Evolutionary conservation across 352 stramenopile genomes (phyloP).

Genomic region (Globisporangium alternatum): DNA sequence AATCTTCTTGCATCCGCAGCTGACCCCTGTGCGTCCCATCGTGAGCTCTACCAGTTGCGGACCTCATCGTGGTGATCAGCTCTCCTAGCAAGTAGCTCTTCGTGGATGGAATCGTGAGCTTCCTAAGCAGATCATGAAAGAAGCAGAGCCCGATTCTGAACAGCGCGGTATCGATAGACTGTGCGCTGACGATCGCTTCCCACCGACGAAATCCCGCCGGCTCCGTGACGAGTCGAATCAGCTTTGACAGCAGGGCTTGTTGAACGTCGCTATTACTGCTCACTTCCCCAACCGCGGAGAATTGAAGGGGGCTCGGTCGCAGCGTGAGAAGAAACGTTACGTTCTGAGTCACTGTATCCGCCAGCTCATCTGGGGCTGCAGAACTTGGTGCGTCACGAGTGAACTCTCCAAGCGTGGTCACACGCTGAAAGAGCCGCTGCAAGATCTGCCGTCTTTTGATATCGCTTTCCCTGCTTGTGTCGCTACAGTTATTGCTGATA

Average conservation of each 20-base stretch:
- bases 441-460: not conserved
- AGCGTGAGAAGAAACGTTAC: constrained; percentile 10
- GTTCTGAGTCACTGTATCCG: not conserved
- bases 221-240: constrained; percentile 24
- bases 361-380: not conserved
- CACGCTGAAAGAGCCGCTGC: not conserved
- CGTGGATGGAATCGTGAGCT: constrained; percentile 41
- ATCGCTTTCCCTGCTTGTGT: not conserved
- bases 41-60: not conserved
- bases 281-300: not conserved
- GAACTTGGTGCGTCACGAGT: not conserved
- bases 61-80: constrained; percentile 15
- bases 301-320: not conserved
- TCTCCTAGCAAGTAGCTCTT: constrained; percentile 41
- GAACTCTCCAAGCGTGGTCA: not conserved
- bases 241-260: not conserved
- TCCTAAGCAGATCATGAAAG: constrained; percentile 50
- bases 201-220: constrained; percentile 6
- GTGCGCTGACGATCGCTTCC: constrained; percentile 10
- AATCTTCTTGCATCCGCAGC: not conserved
- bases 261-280: not conserved
- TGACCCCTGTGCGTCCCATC: not conserved
- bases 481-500: not conserved
- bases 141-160: constrained; percentile 35
- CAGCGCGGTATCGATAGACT: constrained; percentile 20